These are phyloP conservation scores for Medicago lupulina DNA, from an alignment of 306 rosid species.

Conservation along the genomic window DNA sequence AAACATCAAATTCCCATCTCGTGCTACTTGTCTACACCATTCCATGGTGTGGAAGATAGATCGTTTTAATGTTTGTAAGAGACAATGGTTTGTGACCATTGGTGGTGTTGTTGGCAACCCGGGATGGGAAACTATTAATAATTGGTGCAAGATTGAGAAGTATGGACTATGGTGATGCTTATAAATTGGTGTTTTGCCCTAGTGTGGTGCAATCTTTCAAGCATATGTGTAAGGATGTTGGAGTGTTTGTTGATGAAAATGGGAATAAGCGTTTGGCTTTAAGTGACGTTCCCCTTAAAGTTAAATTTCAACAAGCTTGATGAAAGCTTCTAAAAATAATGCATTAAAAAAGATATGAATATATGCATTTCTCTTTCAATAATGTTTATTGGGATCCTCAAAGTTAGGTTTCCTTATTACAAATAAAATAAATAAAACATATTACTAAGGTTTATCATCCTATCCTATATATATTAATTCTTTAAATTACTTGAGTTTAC, in stretches of 20 bases:
- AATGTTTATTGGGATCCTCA: neutral
- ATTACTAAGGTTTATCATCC: neutral
- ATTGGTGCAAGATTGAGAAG: slow-evolving; percentile 66
- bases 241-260: slow-evolving; percentile 3
- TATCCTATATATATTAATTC: no score
- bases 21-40: neutral
- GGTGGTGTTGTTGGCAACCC: slow-evolving; percentile 53
- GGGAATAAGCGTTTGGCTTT: slow-evolving; percentile 34
- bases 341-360: neutral
- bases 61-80: neutral
- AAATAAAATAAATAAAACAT: neutral
- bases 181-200: slow-evolving; percentile 64
- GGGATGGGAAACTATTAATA: slow-evolving; percentile 27
- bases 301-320: slow-evolving; percentile 25
- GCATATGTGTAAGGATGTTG: slow-evolving; percentile 28
- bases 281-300: slow-evolving; percentile 14
- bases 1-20: slow-evolving; percentile 48
- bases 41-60: slow-evolving; percentile 56
- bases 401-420: neutral
- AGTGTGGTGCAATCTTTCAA: slow-evolving; percentile 42
- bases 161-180: slow-evolving; percentile 37
- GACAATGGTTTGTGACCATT: slow-evolving; percentile 47
- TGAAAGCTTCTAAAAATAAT: no score
- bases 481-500: no score
- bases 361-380: neutral